Evolutionary conservation across 2,329 filamentous ascomycete genomes (phyloP).

Genomic region (Fusarium anguioides): DNA sequence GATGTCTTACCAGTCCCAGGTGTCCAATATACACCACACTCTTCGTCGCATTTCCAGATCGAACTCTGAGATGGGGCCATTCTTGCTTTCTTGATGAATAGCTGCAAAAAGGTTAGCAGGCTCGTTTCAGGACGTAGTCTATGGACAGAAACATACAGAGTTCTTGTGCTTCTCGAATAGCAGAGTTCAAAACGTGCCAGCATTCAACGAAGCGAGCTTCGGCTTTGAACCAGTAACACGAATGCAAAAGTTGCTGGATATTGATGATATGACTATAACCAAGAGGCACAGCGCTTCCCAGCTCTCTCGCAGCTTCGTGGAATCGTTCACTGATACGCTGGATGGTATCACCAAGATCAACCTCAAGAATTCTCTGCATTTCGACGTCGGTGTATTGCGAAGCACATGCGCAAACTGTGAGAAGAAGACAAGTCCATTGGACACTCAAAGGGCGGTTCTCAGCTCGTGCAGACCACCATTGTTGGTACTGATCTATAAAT

Average conservation of each 20-base stretch:
- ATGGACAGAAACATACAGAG: conserved; percentile 41
- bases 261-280: conserved; percentile 49
- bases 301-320: conserved; percentile 49
- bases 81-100: conserved; percentile 48
- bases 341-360: conserved; percentile 46
- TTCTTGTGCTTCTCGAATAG: conserved; percentile 52
- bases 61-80: conserved; percentile 46
- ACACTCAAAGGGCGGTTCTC: conserved; percentile 48
- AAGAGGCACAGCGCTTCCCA: conserved; percentile 49
- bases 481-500: conserved; percentile 52
- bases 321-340: conserved; percentile 48
- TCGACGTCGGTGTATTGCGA: conserved; percentile 49
- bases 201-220: conserved; percentile 52
- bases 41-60: conserved; percentile 52
- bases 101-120: conserved; percentile 35
- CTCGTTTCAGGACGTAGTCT: too few species aligned
- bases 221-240: conserved; percentile 53
- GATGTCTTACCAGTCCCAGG: conserved; percentile 52
- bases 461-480: conserved; percentile 50
- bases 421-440: conserved; percentile 53
- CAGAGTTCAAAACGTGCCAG: conserved; percentile 52
- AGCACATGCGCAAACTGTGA: conserved; percentile 54
- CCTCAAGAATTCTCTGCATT: conserved; percentile 47
- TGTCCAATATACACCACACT: conserved; percentile 53
- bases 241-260: conserved; percentile 52